Base-by-base conservation (phyloP, 257 asterid species). In the Agastache rugosa region DNA sequence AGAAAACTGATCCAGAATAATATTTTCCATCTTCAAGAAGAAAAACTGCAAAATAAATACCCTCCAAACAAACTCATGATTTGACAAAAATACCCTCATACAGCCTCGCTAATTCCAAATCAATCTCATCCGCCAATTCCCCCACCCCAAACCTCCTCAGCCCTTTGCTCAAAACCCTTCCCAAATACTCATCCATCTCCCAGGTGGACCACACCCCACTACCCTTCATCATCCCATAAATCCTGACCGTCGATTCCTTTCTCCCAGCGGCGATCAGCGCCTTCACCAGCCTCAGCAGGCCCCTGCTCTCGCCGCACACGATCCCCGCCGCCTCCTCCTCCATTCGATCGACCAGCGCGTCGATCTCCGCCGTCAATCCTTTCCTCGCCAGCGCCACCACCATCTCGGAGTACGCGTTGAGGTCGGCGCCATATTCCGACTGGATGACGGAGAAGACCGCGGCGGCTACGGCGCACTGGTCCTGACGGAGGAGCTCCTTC, bases 401-500 rank as follows among this genome's bases (percentile, higher is more conserved):
- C 79, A 94, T 56, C 27, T 85, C 91, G 11, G 96, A 91, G 81
- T 88, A 90, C 75, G 71, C 81, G 50, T 80, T 75, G 73, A 94
- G 78, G 23, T 90, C 96, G 42, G 85, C 89, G 67, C 86, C 80
- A 86, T 84, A 85, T 51, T 93, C 97, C 2, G 88, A 75, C 47
- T 82, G 91, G 75, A 93, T 70, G 76, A 80, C 73, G 74, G 89
- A 83, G 86, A 91, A 91, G 29, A 87, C 96, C 60, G 29, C 73
- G 72, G 82, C 81, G 47, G 97, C 97, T 58, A 93, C 61, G 71
- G 86, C 69, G 80, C 84, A 76, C 12, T 88, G 93, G 56, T 88
- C 93, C 84, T 91, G 98, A n/a, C 98, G 93, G 51, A 88, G 86
- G 69, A 94, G 97, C 82, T 94, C 97, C 72, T 83, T 87, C 85